Evolutionary conservation across 495 filamentous ascomycete species (phyloP).

Genomic region (Xylaria cubensis): DNA sequence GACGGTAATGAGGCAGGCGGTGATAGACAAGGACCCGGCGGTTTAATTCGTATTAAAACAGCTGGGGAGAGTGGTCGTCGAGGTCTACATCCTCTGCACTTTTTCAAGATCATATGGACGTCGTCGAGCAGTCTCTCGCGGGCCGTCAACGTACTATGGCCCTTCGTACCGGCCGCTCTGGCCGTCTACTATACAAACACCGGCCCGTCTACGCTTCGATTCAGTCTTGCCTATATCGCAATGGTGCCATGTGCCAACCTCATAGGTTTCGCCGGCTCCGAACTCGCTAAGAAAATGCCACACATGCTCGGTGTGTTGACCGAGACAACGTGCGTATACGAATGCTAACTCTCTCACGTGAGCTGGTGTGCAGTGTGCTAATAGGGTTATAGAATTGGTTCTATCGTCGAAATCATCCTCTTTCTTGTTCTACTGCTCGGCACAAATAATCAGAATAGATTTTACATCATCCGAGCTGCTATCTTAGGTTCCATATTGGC

Average conservation of each 20-base stretch:
- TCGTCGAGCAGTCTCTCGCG: conserved; percentile 50
- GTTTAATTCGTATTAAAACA: conserved; percentile 33
- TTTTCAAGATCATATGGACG: conserved; percentile 49
- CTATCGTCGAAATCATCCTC: conserved; percentile 81
- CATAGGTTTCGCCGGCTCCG: conserved; percentile 83
- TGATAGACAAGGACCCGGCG: background rate
- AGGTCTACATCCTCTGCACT: conserved; percentile 52
- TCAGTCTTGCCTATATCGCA: conserved; percentile 55
- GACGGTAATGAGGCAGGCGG: background rate
- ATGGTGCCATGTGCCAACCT: conserved; percentile 92
- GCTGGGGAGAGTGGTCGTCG: conserved; percentile 54
- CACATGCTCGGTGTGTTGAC: conserved; percentile 78
- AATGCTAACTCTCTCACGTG: background rate
- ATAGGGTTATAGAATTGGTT: conserved; percentile 57
- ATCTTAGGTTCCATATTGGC: conserved; percentile 83
- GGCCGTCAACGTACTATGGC: conserved; percentile 58
- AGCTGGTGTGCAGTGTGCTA: background rate
- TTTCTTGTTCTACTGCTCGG: conserved; percentile 72
- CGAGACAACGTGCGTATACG: conserved; percentile 64
- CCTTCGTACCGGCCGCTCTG: conserved; percentile 60
- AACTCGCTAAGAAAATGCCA: conserved; percentile 79
- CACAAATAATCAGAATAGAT: conserved; percentile 45
- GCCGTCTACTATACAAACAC: conserved; percentile 59
- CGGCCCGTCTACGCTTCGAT: conserved; percentile 54
- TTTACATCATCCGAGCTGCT: conserved; percentile 80